These are phyloP conservation scores for Cnidoscolus chayamansa DNA, from an alignment of 441 rosid species.

Conservation along the genomic window DNA sequence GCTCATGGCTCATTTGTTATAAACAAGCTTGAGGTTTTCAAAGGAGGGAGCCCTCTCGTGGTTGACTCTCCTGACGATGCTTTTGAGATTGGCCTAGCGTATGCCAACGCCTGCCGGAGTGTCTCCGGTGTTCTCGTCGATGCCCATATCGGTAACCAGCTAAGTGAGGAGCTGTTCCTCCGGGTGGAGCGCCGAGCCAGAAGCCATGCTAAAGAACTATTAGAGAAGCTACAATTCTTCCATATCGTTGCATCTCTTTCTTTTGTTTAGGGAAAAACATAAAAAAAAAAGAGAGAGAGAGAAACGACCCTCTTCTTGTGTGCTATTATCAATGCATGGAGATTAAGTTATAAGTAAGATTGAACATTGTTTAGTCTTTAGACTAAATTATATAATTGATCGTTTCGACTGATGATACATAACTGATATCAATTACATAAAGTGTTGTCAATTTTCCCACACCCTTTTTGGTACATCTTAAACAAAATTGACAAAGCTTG, in stretches of 20 bases:
- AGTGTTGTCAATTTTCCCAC: neutral
- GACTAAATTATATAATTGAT: neutral
- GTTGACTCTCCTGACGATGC: conserved; percentile 68
- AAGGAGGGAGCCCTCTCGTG: conserved; percentile 96
- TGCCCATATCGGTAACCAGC: conserved; percentile 80
- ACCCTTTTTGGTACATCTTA: too few relatives aligned
- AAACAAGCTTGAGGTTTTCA: conserved; percentile 74
- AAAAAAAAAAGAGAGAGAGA: neutral
- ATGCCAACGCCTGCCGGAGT: conserved; percentile 70
- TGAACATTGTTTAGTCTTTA: too few relatives aligned
- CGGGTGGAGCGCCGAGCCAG: conserved; percentile 58
- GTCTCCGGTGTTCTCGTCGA: conserved; percentile 84
- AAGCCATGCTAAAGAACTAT: conserved; percentile 65
- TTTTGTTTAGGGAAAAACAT: conserved; percentile 26
- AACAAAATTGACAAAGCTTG: neutral
- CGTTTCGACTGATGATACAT: too few relatives aligned
- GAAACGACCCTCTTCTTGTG: too few relatives aligned
- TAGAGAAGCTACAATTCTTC: conserved; percentile 75
- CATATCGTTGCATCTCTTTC: conserved; percentile 89
- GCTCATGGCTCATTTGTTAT: conserved; percentile 63
- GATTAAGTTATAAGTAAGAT: too few relatives aligned
- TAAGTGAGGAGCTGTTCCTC: conserved; percentile 63
- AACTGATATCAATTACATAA: neutral
- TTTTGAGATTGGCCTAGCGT: conserved; percentile 65
- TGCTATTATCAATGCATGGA: too few relatives aligned